A percentile compares a stretch with the other conserved stretches of the same genome.
Conservation (phyloP, 2,329 filamentous ascomycete genomes). For the Rutstroemia sp. region DNA sequence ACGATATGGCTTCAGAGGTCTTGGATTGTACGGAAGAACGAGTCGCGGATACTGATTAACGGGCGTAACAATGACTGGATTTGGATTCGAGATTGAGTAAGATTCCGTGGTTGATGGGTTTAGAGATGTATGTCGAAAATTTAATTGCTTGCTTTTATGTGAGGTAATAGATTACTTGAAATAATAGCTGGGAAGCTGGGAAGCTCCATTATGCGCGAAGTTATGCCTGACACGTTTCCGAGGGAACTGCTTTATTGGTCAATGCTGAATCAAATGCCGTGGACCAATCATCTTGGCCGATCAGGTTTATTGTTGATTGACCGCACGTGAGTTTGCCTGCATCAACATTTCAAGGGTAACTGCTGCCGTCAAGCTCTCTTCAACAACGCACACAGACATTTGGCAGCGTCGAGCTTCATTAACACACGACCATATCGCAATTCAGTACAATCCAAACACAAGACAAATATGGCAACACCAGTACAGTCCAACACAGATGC, state of each 20-base stretch:
- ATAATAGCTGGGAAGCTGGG: not conserved
- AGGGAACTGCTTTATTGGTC: not conserved
- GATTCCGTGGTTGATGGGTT: no score
- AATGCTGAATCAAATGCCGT: not conserved
- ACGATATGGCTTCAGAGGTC: not conserved
- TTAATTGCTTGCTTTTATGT: no score
- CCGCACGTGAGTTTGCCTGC: not conserved
- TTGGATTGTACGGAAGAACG: not conserved
- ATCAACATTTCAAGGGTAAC: not conserved
- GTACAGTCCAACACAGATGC: not conserved
- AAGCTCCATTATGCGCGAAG: not conserved
- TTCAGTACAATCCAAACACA: not conserved
- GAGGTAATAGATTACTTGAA: not conserved
- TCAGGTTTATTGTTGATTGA: not conserved
- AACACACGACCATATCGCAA: not conserved
- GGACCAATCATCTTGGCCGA: not conserved
- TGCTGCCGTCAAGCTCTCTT: slow-evolving; percentile 1
- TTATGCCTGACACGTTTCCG: not conserved
- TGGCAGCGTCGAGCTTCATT: not conserved
- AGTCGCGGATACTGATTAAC: not conserved
- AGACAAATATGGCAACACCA: slow-evolving; percentile 19
- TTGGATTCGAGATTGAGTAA: no score
- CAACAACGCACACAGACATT: not conserved
- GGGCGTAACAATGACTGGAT: no score
- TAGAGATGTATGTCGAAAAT: no score